Percentiles rank a stretch among this genome's conserved stretches.
These are phyloP conservation scores for Nepenthes mirabilis DNA, from an alignment of 148 eudicot species.

Conservation along the genomic window DNA sequence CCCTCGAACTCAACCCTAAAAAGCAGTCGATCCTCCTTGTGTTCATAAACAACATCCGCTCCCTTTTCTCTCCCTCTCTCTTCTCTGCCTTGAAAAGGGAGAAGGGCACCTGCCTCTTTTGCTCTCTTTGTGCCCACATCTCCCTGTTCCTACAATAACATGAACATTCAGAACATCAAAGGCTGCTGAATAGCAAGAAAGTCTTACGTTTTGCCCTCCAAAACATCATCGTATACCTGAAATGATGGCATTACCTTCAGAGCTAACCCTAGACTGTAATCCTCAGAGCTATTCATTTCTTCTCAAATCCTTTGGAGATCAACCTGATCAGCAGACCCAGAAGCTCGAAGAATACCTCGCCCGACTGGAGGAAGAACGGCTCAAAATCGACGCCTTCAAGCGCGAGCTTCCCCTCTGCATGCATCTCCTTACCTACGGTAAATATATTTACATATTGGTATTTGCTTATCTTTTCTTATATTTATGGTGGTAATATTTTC, in stretches of 20 bases:
- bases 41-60: conserved; percentile 50
- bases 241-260: conserved; percentile 64
- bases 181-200: not conserved
- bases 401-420: conserved; percentile 96
- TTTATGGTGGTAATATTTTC: not conserved
- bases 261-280: conserved; percentile 62
- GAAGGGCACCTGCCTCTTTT: conserved; percentile 10
- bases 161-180: conserved; percentile 3
- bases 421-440: conserved; percentile 89
- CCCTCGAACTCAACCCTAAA: conserved; percentile 56
- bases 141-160: conserved; percentile 4
- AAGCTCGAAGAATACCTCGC: conserved; percentile 69
- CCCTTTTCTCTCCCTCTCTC: conserved; percentile 20
- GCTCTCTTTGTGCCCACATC: conserved; percentile 13
- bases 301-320: conserved; percentile 47
- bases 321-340: conserved; percentile 13
- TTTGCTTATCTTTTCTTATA: not conserved
- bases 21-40: conserved; percentile 70
- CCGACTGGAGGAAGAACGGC: conserved; percentile 85
- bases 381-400: conserved; percentile 94
- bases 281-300: conserved; percentile 71
- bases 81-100: conserved; percentile 9
- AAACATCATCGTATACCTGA: not conserved
- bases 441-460: not conserved
- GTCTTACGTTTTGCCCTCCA: not conserved